Evolutionary conservation across 192 early-diverging fungal genomes (phyloP), one percentile per base, ranked within the genome.

Genomic region (Funneliformis mosseae): DNA sequence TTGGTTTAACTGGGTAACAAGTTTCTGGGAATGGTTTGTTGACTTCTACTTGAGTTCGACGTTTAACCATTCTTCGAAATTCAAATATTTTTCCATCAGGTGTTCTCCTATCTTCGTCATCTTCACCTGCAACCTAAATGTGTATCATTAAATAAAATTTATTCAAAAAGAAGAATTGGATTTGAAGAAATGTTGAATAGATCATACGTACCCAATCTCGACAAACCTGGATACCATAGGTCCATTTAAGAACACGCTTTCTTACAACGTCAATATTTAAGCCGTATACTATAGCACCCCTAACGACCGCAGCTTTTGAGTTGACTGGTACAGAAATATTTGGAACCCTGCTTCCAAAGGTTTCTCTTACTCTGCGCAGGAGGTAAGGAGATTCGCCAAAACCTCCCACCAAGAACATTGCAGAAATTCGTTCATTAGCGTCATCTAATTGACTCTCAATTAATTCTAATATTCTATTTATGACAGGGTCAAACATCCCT

Each of bases 401-500:
- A 0, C 89, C 89, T 76, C 89, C 89, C 5, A 90, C 89, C 28
- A 90, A 70, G 45, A 90, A 88, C 39, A 90, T 85, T 60, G 87
- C 85, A 62, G 88, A 82, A 27, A 86, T 77, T 16, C 77, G 75
- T 33, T 60, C 79, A 18, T 81, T 74, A 18, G 86, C 82, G 46
- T 88, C 85, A 28, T 83, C 80, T 23, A 90, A 69, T 63, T 90
- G 89, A 21, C 88, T 84, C 67, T 89, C 87, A 62, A 89, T 88
- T 72, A 90, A 67, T 28, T 81, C 79, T 10, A 90, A 28, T 0
- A 90, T 85, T 82, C 87, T 86, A 50, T 87, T 79, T 38, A 90
- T 74, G 16, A 89, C 88, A 14, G 89, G 89, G 41, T 89, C 88
- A 85, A 90, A 90, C 39, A 90, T 88, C 63, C 87, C 83, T 38